Base-by-base conservation (phyloP, 1,139 yeast genomes). In the Hyphopichia fennica region DNA sequence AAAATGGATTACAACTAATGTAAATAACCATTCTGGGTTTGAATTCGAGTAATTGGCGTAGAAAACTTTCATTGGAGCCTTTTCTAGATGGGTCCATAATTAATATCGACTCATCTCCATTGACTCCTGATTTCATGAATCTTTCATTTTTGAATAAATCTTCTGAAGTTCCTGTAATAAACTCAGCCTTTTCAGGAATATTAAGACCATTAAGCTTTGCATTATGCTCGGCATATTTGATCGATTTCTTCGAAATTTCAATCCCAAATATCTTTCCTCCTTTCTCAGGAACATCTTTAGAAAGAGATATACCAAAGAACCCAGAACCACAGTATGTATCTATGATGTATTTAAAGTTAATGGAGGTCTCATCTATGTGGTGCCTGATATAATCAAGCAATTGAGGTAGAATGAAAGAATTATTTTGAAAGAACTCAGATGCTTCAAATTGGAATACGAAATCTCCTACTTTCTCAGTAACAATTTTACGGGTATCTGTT, bases 391-490 rank as follows among this genome's bases (percentile, higher is more conserved):
- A 69, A 19, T 65, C 69, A 9, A 73, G 47, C 1, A 72, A 64
- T 1, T 50, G 46, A 0, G 77, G 72, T 16, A 73, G 50, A 7
- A 73, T 68, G 17, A 57, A 51, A 29, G 61, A 54, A 47, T 69
- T 69, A 38, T 59, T 62, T 42, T 69, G 99, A 73, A 93, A 93
- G 58, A 93, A 93, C 56, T 91, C 96, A 41, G 96, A 95, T 0
- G 98, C 97, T 18, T 91, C 84, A 61, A 88, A 93, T 57, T 87
- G 83, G 64, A 93, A 93, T 40, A 81, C 78, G 63, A 71, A 83
- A 4, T 87, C 93, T 46, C 78, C 75, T 42, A 91, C 82, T 51
- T 77, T 77, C 41, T 65, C 70, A 1, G 72, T 67, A 7, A 63
- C 53, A 1, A 61, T 57, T 28, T 55, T 56, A 4, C 54, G 52